phyloP scores from a whole-genome alignment of 2,329 filamentous ascomycete species.

The Ploettnerulaceae sp. region DNA sequence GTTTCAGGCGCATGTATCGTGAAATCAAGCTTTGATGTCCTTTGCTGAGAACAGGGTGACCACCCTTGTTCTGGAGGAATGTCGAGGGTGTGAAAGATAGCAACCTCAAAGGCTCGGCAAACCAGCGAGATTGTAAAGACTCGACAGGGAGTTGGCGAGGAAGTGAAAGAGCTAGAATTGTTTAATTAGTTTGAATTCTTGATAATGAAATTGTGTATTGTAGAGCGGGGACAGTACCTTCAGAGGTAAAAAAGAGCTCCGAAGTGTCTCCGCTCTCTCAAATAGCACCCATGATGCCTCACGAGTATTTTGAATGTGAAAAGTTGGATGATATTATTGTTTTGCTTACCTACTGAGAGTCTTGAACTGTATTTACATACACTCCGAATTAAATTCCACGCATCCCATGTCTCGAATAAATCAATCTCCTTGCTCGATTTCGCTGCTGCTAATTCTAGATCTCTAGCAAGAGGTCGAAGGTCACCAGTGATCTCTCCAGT shows the following conservation, averaged over 20 bases:
- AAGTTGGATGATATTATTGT: slow-evolving; percentile 28
- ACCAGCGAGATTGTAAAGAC: slow-evolving; percentile 62
- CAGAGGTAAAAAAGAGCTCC: slow-evolving; percentile 26
- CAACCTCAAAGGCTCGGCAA: slow-evolving; percentile 62
- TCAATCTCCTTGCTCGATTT: slow-evolving; percentile 50
- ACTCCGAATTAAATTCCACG: slow-evolving; percentile 83
- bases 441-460: slow-evolving; percentile 30
- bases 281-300: slow-evolving; percentile 12
- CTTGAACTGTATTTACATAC: slow-evolving; percentile 80
- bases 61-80: slow-evolving; percentile 57
- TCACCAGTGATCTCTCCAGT: slow-evolving; percentile 36
- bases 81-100: slow-evolving; percentile 48
- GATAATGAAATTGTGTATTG: neutral
- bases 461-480: slow-evolving; percentile 29
- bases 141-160: slow-evolving; percentile 55
- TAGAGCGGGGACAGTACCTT: slow-evolving; percentile 27
- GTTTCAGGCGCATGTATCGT: slow-evolving; percentile 60
- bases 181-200: slow-evolving; percentile 18
- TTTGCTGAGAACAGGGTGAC: slow-evolving; percentile 57
- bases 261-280: slow-evolving; percentile 27
- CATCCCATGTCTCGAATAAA: slow-evolving; percentile 81
- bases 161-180: slow-evolving; percentile 42
- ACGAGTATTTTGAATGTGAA: slow-evolving; percentile 17
- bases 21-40: slow-evolving; percentile 58
- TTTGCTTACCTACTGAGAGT: slow-evolving; percentile 75